phyloP scores from a whole-genome alignment of 2,329 filamentous ascomycete species.

The Phymatotrichopsis omnivora region DNA sequence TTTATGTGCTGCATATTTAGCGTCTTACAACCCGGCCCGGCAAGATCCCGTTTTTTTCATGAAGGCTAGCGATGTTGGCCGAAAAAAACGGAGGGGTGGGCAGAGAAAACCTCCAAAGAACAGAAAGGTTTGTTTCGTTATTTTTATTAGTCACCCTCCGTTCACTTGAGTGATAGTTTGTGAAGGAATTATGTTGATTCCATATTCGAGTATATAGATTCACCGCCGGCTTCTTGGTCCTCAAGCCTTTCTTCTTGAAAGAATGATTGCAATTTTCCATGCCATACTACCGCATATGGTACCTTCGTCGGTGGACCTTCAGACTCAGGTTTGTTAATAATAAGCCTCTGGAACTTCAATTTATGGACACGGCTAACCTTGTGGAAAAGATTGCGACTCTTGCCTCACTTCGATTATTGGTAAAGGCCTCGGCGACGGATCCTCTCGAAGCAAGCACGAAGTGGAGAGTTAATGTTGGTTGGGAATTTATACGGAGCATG shows the following conservation, averaged over 20 bases:
- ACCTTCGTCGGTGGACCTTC: conserved; percentile 40
- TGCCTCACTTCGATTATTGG: conserved; percentile 57
- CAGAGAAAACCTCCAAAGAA: conserved; percentile 19
- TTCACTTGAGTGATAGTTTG: neutral
- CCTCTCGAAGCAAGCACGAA: conserved; percentile 57
- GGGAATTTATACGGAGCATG: conserved; percentile 62
- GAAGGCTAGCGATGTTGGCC: conserved; percentile 41
- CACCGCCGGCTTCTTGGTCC: conserved; percentile 66
- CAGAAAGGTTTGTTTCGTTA: conserved; percentile 16
- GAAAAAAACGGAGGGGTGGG: conserved; percentile 26
- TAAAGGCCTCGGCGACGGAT: conserved; percentile 48
- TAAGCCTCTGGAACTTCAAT: too few species aligned
- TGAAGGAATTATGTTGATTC: conserved; percentile 5
- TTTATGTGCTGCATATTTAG: conserved; percentile 67
- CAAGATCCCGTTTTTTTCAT: conserved; percentile 68
- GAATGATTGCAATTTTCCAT: conserved; percentile 67
- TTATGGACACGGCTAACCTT: neutral
- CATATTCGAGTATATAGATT: conserved; percentile 41
- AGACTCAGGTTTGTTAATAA: conserved; percentile 33
- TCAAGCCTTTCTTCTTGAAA: conserved; percentile 65
- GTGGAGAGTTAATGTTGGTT: conserved; percentile 69
- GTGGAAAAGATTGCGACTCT: conserved; percentile 54
- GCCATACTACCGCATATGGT: conserved; percentile 47
- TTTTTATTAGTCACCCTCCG: neutral
- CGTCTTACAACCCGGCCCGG: conserved; percentile 67